A percentile compares a stretch with the other conserved stretches of the same genome.
Evolutionary conservation across 805 yeast genomes (phyloP).

Genomic region (Danielia reshetovae): DNA sequence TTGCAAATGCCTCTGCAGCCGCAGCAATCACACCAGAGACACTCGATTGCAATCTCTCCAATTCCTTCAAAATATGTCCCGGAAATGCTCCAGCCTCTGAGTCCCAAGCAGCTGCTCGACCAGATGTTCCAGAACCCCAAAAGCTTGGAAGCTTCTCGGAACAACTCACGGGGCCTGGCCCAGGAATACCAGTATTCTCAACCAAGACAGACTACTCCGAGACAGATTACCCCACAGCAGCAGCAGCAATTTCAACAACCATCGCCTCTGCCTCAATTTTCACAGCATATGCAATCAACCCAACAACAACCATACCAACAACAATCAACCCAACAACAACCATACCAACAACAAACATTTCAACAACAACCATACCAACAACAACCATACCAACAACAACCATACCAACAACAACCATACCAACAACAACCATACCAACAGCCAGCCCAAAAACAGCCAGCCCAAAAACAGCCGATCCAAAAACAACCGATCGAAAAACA

Average conservation of each 20-base stretch:
- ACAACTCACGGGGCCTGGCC: not conserved
- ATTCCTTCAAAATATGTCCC: conserved; percentile 6
- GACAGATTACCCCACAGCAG: not conserved
- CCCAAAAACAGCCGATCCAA: too few relatives aligned
- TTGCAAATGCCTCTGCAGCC: not conserved
- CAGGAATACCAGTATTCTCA: not conserved
- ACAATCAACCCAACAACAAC: too few relatives aligned
- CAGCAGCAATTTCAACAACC: too few relatives aligned
- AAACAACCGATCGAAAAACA: too few relatives aligned
- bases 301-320: too few relatives aligned
- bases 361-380: too few relatives aligned
- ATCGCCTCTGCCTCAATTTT: too few relatives aligned
- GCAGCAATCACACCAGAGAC: conserved; percentile 9
- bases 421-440: conserved; percentile 2
- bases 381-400: conserved; percentile 3
- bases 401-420: conserved; percentile 1
- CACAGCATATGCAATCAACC: too few relatives aligned
- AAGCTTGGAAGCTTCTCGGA: not conserved
- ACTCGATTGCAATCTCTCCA: conserved; percentile 17
- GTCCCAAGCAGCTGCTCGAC: conserved; percentile 4
- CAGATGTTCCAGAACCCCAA: not conserved
- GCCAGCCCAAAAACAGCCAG: conserved; percentile 2
- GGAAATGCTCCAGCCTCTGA: conserved; percentile 16
- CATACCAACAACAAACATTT: too few relatives aligned
- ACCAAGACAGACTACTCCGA: not conserved